These are phyloP conservation scores for Mycena latifolia DNA, from an alignment of 768 basidiomycete genomes.

Conservation along the genomic window DNA sequence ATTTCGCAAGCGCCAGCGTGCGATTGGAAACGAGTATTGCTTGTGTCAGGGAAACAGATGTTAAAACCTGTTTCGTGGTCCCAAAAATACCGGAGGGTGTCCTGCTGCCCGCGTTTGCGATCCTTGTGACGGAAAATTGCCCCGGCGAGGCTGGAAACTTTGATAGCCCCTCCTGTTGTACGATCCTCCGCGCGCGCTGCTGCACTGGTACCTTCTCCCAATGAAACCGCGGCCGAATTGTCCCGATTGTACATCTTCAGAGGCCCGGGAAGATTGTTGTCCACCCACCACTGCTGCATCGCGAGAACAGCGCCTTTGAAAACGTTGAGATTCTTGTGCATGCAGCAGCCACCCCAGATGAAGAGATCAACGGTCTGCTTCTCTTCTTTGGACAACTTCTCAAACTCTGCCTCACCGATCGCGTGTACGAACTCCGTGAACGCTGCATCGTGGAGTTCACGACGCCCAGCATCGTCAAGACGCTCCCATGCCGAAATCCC, in stretches of 20 bases:
- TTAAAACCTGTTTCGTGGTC: constrained; percentile 8
- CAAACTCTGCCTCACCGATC: background rate
- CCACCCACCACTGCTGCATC: constrained; percentile 34
- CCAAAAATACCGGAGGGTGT: constrained; percentile 35
- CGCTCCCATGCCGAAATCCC: constrained; percentile 24
- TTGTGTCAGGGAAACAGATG: constrained; percentile 43
- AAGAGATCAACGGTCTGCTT: constrained; percentile 8
- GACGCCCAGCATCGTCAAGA: constrained; percentile 27
- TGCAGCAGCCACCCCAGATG: constrained; percentile 22
- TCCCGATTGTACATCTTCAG: constrained; percentile 38
- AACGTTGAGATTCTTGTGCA: constrained; percentile 45
- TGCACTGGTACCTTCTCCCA: constrained; percentile 17
- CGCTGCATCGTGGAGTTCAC: background rate
- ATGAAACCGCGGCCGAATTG: constrained; percentile 32
- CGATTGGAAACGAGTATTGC: constrained; percentile 45
- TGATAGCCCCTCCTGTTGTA: constrained; percentile 39
- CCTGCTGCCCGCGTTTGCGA: constrained; percentile 29
- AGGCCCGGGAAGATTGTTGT: constrained; percentile 30
- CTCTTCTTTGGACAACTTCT: background rate
- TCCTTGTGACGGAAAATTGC: constrained; percentile 30
- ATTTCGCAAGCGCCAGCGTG: constrained; percentile 34
- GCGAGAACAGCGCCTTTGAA: constrained; percentile 37
- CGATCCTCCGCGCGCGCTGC: constrained; percentile 25
- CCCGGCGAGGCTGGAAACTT: constrained; percentile 37
- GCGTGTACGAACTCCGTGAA: constrained; percentile 26